These are phyloP conservation scores for Mycena maculata DNA, from an alignment of 768 basidiomycete species.

Conservation along the genomic window DNA sequence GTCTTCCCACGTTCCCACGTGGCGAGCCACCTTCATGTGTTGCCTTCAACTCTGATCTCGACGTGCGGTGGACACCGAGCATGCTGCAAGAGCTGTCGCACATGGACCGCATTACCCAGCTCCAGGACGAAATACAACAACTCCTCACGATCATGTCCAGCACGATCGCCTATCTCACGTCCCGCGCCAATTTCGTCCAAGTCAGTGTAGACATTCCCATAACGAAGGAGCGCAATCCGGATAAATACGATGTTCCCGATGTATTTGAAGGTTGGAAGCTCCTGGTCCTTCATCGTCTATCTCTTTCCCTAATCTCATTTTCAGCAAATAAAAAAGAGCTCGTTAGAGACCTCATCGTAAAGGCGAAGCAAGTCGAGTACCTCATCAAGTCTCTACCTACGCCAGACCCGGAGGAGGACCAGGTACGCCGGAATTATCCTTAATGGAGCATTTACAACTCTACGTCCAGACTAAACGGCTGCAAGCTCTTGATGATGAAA, in stretches of 20 bases:
- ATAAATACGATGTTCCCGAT: slow-evolving; percentile 77
- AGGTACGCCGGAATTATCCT: slow-evolving; percentile 56
- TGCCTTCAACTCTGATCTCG: slow-evolving; percentile 28
- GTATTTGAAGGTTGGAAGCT: slow-evolving; percentile 74
- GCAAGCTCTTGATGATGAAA: slow-evolving; percentile 69
- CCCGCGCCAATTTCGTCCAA: slow-evolving; percentile 80
- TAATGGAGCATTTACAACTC: not conserved
- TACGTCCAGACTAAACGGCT: slow-evolving; percentile 68
- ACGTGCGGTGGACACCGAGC: too few species aligned
- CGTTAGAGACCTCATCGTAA: slow-evolving; percentile 81
- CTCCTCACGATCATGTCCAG: slow-evolving; percentile 91
- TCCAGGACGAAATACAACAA: slow-evolving; percentile 95
- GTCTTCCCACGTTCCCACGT: too few species aligned
- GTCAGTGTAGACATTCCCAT: slow-evolving; percentile 83
- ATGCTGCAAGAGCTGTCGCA: slow-evolving; percentile 90
- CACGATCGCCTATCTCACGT: slow-evolving; percentile 82
- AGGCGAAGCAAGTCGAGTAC: too few species aligned
- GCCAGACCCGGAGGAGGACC: slow-evolving; percentile 82
- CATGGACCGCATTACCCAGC: slow-evolving; percentile 97
- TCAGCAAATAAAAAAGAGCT: slow-evolving; percentile 88
- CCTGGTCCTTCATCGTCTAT: slow-evolving; percentile 22
- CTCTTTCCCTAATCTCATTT: too few species aligned
- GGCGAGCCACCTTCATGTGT: slow-evolving; percentile 16
- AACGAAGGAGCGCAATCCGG: slow-evolving; percentile 80
- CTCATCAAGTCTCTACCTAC: slow-evolving; percentile 82